Evolutionary conservation across 805 yeast species (phyloP), one percentile per base, ranked within the genome.

Genomic region (Naumovozyma castellii): DNA sequence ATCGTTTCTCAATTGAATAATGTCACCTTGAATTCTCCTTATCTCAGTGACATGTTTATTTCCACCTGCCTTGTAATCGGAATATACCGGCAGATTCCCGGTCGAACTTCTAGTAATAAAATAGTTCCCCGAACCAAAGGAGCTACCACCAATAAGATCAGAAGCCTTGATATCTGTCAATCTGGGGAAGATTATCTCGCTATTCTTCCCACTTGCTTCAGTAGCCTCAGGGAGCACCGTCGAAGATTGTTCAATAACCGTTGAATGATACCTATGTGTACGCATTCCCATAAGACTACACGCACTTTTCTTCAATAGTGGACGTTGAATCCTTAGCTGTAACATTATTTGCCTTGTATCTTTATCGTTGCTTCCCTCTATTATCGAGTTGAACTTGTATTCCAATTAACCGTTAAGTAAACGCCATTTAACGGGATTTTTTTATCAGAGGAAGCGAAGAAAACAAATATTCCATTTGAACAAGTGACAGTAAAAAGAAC

Each of bases 31-130:
- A 37, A 86, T 70, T 43, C 75, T 74, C 56, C 83, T 77, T 19
- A 86, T 69, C 54, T 84, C 87, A 0, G 96, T 86, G 51, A 73
- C 72, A n/a, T 69, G 63, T 12, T 68, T 66, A 44, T 76, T 78
- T 18, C 78, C 75, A 44, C 76, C 74, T 18, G 48, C 44, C 56
- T 78, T 84, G 45, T 69, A 60, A 45, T 82, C 85, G 39, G 73
- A 68, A 63, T 86, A 86, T 1, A 86, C 83, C n/a, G 95, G 95
- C 56, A 87, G 67, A 55, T 81, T 77, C 3, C 90, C 86, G 35
- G 65, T 68, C 13, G 71, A 61, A 5, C 84, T 69, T 57, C 81
- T 76, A 33, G 51, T 54, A 10, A 67, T 48, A 41, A 48, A 58
- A 47, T 67, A 67, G 2, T 53, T 50, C 3, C 54, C 55, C 34